Evolutionary conservation across 257 asterid genomes (phyloP).

Genomic region (Solanum pimpinellifolium): DNA sequence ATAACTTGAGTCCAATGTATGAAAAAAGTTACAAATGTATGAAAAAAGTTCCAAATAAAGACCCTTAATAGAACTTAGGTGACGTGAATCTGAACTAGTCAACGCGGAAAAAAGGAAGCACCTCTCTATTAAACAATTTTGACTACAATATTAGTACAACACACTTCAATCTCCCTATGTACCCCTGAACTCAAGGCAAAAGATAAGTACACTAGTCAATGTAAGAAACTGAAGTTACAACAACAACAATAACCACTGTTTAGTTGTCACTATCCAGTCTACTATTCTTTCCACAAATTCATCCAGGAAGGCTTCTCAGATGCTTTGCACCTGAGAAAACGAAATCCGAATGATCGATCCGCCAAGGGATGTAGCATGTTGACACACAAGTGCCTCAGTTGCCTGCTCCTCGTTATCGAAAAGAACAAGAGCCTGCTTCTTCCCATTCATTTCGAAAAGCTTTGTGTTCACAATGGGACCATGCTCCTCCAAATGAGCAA

Average conservation of each 20-base stretch:
- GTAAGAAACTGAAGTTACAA: background rate
- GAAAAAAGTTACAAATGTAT: background rate
- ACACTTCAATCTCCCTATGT: background rate
- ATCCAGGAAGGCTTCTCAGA: conserved; percentile 26
- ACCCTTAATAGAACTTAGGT: too few species aligned
- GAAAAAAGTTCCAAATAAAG: background rate
- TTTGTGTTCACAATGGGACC: conserved; percentile 59
- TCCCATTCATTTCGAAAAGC: conserved; percentile 90
- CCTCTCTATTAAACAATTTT: background rate
- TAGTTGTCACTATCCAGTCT: background rate
- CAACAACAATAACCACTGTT: background rate
- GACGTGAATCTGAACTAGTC: too few species aligned
- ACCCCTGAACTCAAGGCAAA: background rate
- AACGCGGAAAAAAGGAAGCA: background rate
- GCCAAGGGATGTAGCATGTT: conserved; percentile 81
- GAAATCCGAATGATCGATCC: conserved; percentile 88
- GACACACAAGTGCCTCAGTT: conserved; percentile 92
- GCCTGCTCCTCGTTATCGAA: conserved; percentile 91
- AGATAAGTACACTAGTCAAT: background rate
- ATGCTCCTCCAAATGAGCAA: conserved; percentile 69
- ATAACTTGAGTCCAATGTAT: background rate
- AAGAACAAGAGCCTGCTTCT: conserved; percentile 87
- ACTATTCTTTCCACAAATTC: background rate
- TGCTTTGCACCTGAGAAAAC: conserved; percentile 86
- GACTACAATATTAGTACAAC: background rate